Conservation (phyloP, 176 grass and related monocot genomes). For the Pontederia crassipes region DNA sequence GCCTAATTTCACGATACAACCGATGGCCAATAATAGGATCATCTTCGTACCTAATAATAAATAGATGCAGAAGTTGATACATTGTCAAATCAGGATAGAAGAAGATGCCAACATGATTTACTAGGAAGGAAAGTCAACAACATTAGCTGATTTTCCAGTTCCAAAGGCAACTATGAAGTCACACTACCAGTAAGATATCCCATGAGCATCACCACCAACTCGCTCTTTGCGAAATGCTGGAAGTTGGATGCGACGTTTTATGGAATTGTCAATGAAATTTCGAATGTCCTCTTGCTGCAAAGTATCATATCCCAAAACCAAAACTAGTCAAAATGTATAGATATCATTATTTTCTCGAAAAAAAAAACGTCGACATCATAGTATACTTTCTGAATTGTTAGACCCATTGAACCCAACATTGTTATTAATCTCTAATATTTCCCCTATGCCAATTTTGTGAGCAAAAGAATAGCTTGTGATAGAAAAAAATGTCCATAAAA, state of each 20-base stretch:
- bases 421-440: no score
- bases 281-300: constrained; percentile 94
- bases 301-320: constrained; percentile 20
- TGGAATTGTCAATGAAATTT: constrained; percentile 70
- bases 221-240: constrained; percentile 66
- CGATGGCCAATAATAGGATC: constrained; percentile 79
- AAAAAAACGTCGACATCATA: no score
- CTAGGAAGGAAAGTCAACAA: background rate
- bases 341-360: no score
- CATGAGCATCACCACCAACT: constrained; percentile 76
- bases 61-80: constrained; percentile 20
- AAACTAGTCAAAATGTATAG: background rate
- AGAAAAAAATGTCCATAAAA: constrained; percentile 21
- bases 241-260: constrained; percentile 67
- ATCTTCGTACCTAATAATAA: constrained; percentile 65
- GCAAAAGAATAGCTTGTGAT: background rate
- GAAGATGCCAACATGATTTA: background rate
- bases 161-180: constrained; percentile 7
- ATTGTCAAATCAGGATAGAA: background rate
- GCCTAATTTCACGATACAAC: constrained; percentile 86
- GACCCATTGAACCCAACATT: no score
- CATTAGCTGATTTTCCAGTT: background rate
- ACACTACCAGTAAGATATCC: constrained; percentile 85
- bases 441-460: no score
- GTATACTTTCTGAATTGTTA: no score